Base-by-base conservation (phyloP, 2,329 filamentous ascomycete species). In the Diaporthe aspalathi region DNA sequence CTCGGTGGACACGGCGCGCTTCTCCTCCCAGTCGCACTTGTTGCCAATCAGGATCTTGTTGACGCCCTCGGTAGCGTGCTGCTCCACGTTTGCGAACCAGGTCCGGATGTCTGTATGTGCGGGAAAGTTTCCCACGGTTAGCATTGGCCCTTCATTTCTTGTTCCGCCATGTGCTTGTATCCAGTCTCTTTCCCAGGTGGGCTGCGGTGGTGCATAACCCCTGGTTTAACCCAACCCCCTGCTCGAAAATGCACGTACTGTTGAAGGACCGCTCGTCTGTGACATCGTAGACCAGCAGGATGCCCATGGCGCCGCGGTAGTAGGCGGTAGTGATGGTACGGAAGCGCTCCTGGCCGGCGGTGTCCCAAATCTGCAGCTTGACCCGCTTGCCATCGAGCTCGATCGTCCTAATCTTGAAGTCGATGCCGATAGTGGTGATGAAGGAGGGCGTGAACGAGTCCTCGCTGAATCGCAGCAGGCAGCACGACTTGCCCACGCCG, bases 21-120 rank as follows among this genome's bases (percentile, higher is more conserved):
- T 98, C 85, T 99, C 96, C 84, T 98, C 96, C 96, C 96, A 98
- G 84, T 99, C 96, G 85, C 96, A 99, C 86, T 99, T 99, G 89
- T 99, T 99, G 81, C 96, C 96, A 77, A 99, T 98, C 76, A 99
- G 90, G 80, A 99, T 98, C 88, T 98, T 99, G 90, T 98, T 98
- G 80, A 99, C 96, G 79, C 96, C 96, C 85, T 98, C 96, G 78
- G 94, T 97, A 72, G 96, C 96, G 85, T 99, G 95, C 83, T 97
- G 95, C 83, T 98, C 95, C 77, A 98, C 95, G 84, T 99, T 98
- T 80, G 95, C 95, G 86, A 99, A 99, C 96, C 96, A 99, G 76
- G 96, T 98, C 80, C 95, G 93, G 83, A 99, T 99, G 85, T 99
- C 96, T 98, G 80, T 71, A 56, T 45, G 16, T 11, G 35, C 2